Evolutionary conservation across 768 basidiomycete genomes (phyloP), one percentile per base, ranked within the genome.

Genomic region (Amanita exitialis): DNA sequence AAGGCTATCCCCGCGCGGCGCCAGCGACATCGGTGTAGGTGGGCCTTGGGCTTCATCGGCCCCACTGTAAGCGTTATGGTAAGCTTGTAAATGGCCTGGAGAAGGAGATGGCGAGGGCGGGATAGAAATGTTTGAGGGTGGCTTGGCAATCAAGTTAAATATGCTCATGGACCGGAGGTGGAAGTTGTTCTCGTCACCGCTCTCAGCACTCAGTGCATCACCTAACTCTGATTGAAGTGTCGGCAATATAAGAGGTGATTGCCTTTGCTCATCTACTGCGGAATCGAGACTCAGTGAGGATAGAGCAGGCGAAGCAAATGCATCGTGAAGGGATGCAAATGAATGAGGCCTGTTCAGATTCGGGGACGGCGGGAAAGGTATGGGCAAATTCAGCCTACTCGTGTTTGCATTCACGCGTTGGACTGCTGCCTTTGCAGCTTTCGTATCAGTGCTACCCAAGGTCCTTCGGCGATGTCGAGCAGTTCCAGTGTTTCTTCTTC

Each of bases 211-310:
- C 16, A 76, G 70, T 57, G 78, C 75, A 51, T 67, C 71, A 25
- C 76, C 80, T 0, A 89, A 69, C 62, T 86, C 82, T 47, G 72
- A 73, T 50, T 77, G 76, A 1, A 85, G 69, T 2, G 79, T 72
- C 15, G 60, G 65, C 18, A 44, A 35, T 28, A 23, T 23, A 21
- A 34, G 20, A 6, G 43, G 21, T 41, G 50, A 25, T 21, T 36
- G 42, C 32, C 8, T n/a, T 15, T 35, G 28, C 0, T 44, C 32
- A 4, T 51, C 43, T 4, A 18, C 12, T 10, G 38, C 39, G 3
- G 49, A 30, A 10, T 51, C 50, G 55, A 64, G 61, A 44, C 57
- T 62, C 18, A 67, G 53, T 8, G 60, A 63, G 18, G 70, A 74
- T 27, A 73, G 61, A 3, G 66, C 63, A 53, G 70, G 64, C 5